Base-by-base conservation (phyloP, 805 yeast genomes). In the Ogataea kodamae region DNA sequence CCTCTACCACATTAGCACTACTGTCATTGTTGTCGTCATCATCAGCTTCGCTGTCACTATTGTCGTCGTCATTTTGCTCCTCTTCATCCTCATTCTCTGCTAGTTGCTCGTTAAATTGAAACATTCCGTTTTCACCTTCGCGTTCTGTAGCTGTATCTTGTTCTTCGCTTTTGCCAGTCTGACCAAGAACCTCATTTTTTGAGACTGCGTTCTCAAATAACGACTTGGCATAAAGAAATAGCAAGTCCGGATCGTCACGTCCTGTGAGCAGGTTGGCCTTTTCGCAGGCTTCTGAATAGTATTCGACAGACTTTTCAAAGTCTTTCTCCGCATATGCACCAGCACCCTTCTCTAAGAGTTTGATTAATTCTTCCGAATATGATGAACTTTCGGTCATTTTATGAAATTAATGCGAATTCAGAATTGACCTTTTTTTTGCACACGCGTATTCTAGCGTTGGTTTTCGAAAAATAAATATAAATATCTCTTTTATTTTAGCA, bases 211-310 rank as follows among this genome's bases (percentile, higher is more conserved):
- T 72, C 43, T 79, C 82, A 60, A 81, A 88, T 22, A 89, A 59
- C 1, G 95, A 78, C 54, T 78, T 77, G 2, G 96, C 96, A 45
- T 88, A 88, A 24, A 82, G 57, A 45, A 71, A 76, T 49, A 88
- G 64, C 45, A 86, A 66, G 41, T 84, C 84, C 5, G 92, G 81
- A 41, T 74, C 73, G 43, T 87, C 95, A 27, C 73, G 72, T n/a
- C 74, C 77, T 14, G 68, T 61, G 23, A 66, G 67, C 9, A 61
- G 61, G 30, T 76, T 70, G 45, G 61, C 68, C 25, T 56, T 42
- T 38, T 73, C 81, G 54, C 95, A 86, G 1, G 92, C 88, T 36
- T 77, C 76, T 0, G 85, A 88, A 44, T 81, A 84, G 34, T 65
- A 62, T 39, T 77, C 82, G 1, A 76, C 77, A 0, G 95, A 87